Conservation (phyloP, 345 rosid species). For the Camelina neglecta region DNA sequence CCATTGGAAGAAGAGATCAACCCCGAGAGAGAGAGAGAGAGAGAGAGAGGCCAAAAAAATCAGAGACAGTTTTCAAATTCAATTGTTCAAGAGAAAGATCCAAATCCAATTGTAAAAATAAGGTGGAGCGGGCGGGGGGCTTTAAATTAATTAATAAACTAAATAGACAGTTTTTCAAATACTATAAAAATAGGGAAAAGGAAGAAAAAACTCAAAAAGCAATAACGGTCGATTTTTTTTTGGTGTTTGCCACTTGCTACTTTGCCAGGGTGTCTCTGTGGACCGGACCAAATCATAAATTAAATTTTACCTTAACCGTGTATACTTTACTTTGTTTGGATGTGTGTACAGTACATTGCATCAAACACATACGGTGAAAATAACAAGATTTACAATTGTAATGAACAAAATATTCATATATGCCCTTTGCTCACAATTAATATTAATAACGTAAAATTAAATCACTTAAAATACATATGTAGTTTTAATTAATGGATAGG, state of each 20-base stretch:
- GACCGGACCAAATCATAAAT: slow-evolving; percentile 1
- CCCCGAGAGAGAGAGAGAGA: slow-evolving; percentile 5
- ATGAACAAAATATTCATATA: too few species aligned
- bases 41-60: slow-evolving; percentile 3
- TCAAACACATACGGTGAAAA: neutral
- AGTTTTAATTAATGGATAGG: neutral
- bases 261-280: slow-evolving; percentile 43
- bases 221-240: slow-evolving; percentile 68
- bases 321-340: neutral
- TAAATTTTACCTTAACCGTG: neutral
- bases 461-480: neutral
- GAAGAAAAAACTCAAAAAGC: too few species aligned
- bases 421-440: neutral
- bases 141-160: neutral
- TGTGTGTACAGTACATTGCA: neutral
- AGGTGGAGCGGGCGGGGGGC: slow-evolving; percentile 24
- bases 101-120: slow-evolving; percentile 1
- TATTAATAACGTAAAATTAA: neutral
- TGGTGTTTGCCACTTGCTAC: slow-evolving; percentile 55
- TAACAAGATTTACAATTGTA: too few species aligned
- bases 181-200: neutral
- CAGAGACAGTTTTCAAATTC: too few species aligned
- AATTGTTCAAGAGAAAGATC: neutral
- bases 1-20: slow-evolving; percentile 49
- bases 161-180: slow-evolving; percentile 7